Base-by-base conservation (phyloP, 805 yeast species). In the Teunomyces cretensis region DNA sequence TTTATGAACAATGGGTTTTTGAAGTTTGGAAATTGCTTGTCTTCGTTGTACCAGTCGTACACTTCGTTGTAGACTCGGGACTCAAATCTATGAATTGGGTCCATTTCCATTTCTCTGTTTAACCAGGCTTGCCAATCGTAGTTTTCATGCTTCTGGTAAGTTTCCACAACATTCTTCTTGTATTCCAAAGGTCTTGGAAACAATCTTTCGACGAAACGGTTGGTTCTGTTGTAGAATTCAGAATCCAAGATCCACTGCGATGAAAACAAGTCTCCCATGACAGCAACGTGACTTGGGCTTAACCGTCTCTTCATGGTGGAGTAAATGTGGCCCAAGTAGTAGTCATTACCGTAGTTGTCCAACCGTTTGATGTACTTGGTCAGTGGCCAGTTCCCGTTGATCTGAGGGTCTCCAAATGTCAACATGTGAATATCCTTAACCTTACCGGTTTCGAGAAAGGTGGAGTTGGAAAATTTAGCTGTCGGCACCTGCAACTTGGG, bases 321-420 rank as follows among this genome's bases (percentile, higher is more conserved):
- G 62, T 84, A 89, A 17, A 92, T 84, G 56, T 91, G 97, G 1
- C 96, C 95, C 48, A 94, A 68, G 58, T 84, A 94, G 53, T 80
- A 77, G 67, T 94, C 99, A 67, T 94, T 94, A 2, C 97, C 99
- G 58, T 65, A 85, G 44, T 87, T 86, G 60, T 94, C 99, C 19
- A 94, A 68, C 42, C 88, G 66, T 48, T 87, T 85, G 46, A 88
- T 72, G 57, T 83, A 81, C 11, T 84, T 79, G 1, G 96, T 85
- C 19, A 73, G 68, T 6, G 77, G 79, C 86, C 88, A 83, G 54
- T 83, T 80, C 2, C 99, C 99, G 50, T 92, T 87, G 63, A 94
- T 91, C 68, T 94, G 99, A 0, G 99, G 99, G 59, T 94, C 99
- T 6, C 98, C 99, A 63, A 90, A 84, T 5, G 96, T 86, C 51